Evolutionary conservation across 1,284 basidiomycete genomes (phyloP).

Genomic region (Ceratobasidium sp.): DNA sequence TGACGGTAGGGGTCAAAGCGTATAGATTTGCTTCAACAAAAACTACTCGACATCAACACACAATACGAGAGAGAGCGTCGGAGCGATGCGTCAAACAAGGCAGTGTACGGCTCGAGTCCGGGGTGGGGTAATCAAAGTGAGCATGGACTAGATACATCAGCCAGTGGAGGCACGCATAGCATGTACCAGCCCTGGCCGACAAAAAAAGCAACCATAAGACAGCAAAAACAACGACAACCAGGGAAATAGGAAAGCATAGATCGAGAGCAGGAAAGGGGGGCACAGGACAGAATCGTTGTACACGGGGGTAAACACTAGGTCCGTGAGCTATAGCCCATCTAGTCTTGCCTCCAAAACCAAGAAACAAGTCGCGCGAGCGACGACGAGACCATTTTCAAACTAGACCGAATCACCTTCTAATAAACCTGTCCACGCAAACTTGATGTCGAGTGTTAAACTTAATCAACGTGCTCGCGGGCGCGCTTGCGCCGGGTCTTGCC

Average conservation of each 20-base stretch:
- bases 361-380: neutral
- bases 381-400: neutral
- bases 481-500: conserved; percentile 33
- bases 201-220: neutral
- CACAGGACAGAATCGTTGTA: neutral
- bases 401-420: neutral
- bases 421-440: no score
- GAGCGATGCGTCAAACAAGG: conserved; percentile 4
- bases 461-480: neutral
- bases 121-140: neutral
- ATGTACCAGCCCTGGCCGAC: neutral
- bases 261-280: neutral
- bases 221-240: neutral
- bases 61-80: conserved; percentile 14
- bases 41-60: neutral
- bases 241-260: neutral
- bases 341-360: neutral
- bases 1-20: conserved; percentile 5
- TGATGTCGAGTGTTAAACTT: neutral
- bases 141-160: conserved; percentile 18
- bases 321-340: neutral
- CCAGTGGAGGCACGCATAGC: neutral
- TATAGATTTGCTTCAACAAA: conserved; percentile 15
- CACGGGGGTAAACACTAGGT: neutral
- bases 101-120: conserved; percentile 20